These are phyloP conservation scores for Capsicum pubescens DNA, from an alignment of 257 asterid species.

Conservation along the genomic window DNA sequence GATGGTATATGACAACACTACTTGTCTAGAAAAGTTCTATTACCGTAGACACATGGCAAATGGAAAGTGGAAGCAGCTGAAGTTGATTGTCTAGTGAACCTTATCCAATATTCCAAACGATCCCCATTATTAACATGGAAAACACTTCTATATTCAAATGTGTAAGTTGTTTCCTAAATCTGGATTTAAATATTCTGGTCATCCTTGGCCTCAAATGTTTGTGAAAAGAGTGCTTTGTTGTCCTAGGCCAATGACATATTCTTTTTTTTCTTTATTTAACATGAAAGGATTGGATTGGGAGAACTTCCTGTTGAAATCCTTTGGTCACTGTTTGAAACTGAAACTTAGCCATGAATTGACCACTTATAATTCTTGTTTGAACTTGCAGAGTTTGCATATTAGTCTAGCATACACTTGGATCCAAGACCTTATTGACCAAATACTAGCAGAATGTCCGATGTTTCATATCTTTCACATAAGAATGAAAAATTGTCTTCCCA, in stretches of 20 bases:
- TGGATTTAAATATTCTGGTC: not conserved
- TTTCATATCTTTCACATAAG: not conserved
- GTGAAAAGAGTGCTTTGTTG: not conserved
- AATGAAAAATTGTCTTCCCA: not conserved
- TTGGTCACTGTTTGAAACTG: not conserved
- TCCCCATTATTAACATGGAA: too few species aligned
- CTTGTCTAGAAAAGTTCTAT: too few species aligned
- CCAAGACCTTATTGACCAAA: not conserved
- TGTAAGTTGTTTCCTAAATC: not conserved
- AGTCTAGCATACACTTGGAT: not conserved
- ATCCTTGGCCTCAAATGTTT: not conserved
- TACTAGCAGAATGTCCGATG: not conserved
- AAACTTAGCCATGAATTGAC: not conserved
- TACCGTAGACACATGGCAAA: too few species aligned
- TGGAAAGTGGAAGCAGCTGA: too few species aligned
- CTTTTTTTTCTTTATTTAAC: not conserved
- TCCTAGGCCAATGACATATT: not conserved
- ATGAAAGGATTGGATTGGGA: not conserved
- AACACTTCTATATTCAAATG: too few species aligned
- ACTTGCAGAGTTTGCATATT: not conserved
- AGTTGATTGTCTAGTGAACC: too few species aligned
- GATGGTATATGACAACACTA: not conserved
- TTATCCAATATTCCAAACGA: too few species aligned
- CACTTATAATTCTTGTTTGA: not conserved
- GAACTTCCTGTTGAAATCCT: not conserved